phyloP scores from a whole-genome alignment of 371 early-diverging fungal species.

The Circinella minor region DNA sequence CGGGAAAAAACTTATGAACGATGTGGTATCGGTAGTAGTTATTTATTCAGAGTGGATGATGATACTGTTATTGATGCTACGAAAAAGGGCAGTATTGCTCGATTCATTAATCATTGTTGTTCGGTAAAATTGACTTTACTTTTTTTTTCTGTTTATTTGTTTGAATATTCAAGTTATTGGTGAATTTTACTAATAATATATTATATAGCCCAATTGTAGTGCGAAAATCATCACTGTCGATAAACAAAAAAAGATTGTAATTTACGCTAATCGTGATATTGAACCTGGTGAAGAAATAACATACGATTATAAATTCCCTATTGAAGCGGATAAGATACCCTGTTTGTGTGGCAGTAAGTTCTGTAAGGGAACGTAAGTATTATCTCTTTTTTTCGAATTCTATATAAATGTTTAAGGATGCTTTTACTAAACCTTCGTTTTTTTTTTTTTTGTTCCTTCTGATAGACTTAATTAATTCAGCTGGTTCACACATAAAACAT shows the following conservation, averaged over 20 bases:
- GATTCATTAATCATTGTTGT: slow-evolving; percentile 99
- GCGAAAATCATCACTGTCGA: slow-evolving; percentile 91
- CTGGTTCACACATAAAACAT: no score
- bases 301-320: slow-evolving; percentile 98
- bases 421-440: no score
- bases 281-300: slow-evolving; percentile 97
- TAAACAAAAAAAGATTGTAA: slow-evolving; percentile 91
- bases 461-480: no score
- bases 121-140: slow-evolving; percentile 57
- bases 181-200: background rate
- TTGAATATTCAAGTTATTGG: no score
- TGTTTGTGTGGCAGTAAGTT: slow-evolving; percentile 89
- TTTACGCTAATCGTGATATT: slow-evolving; percentile 89
- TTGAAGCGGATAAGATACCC: slow-evolving; percentile 92
- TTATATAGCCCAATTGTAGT: slow-evolving; percentile 91
- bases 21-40: slow-evolving; percentile 92
- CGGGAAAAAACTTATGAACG: slow-evolving; percentile 93
- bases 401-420: no score
- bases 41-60: slow-evolving; percentile 96
- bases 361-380: slow-evolving; percentile 78
- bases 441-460: no score
- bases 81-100: slow-evolving; percentile 94
- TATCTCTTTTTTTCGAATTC: background rate
- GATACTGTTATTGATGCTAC: slow-evolving; percentile 99
- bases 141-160: no score